phyloP scores from a whole-genome alignment of 306 rosid genomes.

The Senna tora region DNA sequence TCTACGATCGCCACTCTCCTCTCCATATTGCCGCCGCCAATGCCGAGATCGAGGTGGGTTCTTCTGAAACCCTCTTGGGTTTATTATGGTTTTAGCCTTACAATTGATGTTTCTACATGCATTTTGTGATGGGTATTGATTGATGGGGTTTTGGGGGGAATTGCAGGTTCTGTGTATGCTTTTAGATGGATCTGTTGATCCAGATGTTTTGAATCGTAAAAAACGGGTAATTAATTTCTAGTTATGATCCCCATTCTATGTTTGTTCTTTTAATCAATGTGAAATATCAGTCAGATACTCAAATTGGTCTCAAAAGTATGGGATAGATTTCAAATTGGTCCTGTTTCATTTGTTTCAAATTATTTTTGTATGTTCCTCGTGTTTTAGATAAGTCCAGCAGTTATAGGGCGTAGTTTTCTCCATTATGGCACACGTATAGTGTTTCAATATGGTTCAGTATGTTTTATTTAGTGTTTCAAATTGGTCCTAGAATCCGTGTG shows the following conservation, averaged over 20 bases:
- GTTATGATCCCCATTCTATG: neutral
- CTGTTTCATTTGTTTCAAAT: too few relatives aligned
- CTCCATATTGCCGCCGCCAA: conserved; percentile 89
- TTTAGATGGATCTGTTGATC: conserved; percentile 69
- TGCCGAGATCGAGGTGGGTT: conserved; percentile 82
- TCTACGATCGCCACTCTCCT: conserved; percentile 72
- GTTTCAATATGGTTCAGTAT: too few relatives aligned
- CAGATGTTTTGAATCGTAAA: conserved; percentile 84
- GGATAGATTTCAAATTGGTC: too few relatives aligned
- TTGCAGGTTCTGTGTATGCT: conserved; percentile 71
- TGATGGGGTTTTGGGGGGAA: conserved; percentile 22
- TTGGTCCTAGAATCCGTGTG: too few relatives aligned
- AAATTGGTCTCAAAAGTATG: too few relatives aligned
- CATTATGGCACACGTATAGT: too few relatives aligned
- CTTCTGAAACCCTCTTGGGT: neutral
- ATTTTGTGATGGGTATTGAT: conserved; percentile 25
- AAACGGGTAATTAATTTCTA: conserved; percentile 64
- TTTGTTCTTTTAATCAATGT: conserved; percentile 7
- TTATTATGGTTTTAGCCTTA: neutral
- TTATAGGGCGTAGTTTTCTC: too few relatives aligned
- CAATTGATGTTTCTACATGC: neutral
- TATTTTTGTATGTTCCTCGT: too few relatives aligned
- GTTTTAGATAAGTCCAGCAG: too few relatives aligned
- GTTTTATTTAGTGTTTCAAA: too few relatives aligned
- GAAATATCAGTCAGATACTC: too few relatives aligned